Base-by-base conservation (phyloP, 768 basidiomycete genomes). In the Kondoa subrosea region DNA sequence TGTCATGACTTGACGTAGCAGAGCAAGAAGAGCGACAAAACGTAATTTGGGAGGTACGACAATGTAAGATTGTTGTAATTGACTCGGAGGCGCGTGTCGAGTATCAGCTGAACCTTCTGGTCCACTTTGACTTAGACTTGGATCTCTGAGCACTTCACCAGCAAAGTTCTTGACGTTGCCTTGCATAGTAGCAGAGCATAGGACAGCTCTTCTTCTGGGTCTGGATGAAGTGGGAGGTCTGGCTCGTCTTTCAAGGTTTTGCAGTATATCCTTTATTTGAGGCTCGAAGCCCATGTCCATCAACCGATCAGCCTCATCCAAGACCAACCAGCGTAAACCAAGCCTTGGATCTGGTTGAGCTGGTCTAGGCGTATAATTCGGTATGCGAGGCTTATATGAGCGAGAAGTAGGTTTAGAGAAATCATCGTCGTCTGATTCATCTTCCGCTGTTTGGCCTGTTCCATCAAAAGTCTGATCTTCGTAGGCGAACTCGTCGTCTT, bases 281-380 rank as follows among this genome's bases (percentile, higher is more conserved):
- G 97, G 91, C 76, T 95, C 92, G 71, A 99, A 99, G 0, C 95
- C 95, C 57, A 97, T 84, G 71, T 97, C 92, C 92, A 97, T 97
- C 64, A 99, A 79, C 56, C 91, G 82, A 78, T 99, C 95, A 3
- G 93, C 92, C 79, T 99, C 95, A 75, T 99, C 95, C 29, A 97
- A 83, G 8, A 99, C 85, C 32, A 99, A 81, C 91, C 93, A 99
- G 60, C 89, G 84, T 76, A 75, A 64, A 0, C 67, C 67, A 17
- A 72, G 57, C 40, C 56, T 12, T 40, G 63, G 32, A 14, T n/a
- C 17, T 4, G 21, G n/a, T n/a, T 67, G 1, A 3, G 27, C 61
- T 32, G 14, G 26, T 63, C 33, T 63, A 17, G 16, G 16, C 29
- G 34, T 17, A 63, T 40, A 89, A 89, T 78, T 92, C 93, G 65